Evolutionary conservation across 331 rosid species (phyloP), one percentile per base, ranked within the genome.

Genomic region (Arachis monticola): DNA sequence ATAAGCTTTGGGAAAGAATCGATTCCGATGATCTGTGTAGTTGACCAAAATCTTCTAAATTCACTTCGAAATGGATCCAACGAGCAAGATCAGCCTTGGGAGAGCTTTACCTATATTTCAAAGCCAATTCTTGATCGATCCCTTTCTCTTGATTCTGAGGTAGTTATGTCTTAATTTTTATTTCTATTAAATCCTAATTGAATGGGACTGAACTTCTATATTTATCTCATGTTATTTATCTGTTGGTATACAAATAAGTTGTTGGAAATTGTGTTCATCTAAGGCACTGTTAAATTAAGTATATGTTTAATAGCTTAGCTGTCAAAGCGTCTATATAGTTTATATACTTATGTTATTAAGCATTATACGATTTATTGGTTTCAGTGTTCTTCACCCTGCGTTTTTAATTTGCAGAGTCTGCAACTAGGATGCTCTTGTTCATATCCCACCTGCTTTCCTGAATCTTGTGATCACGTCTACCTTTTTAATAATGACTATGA

Each of bases 381-480:
- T 42, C 31, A 45, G 13, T 74, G 41, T 67, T 78, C 22, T 9
- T 41, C 6, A 12, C n/a, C 52, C 12, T 46, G 8, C 10, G 40
- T 42, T 56, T 32, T 47, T 46, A 80, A 66, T 69, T 51, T 63
- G 64, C 87, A 95, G 99, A 83, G 90, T 82, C 79, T 82, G 60
- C 97, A 92, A 72, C 61, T 88, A 83, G 92, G 99, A 56, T 95
- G 99, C 77, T 80, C 88, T 81, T 95, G 99, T 80, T 71, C 89
- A 50, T 73, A 61, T 82, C 78, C 82, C 59, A 65, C 85, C 14
- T 95, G 99, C 82, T 47, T 87, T 83, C 95, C 99, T 61, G 92
- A 90, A 83, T 83, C 92, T 22, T 95, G 99, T 76, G 97, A 87
- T 83, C 99, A 95, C 45, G 97, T 90, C 12, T 92, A 95, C 87